Conservation (phyloP, 2,329 filamentous ascomycete species). For the Hypoxylon rubiginosum region DNA sequence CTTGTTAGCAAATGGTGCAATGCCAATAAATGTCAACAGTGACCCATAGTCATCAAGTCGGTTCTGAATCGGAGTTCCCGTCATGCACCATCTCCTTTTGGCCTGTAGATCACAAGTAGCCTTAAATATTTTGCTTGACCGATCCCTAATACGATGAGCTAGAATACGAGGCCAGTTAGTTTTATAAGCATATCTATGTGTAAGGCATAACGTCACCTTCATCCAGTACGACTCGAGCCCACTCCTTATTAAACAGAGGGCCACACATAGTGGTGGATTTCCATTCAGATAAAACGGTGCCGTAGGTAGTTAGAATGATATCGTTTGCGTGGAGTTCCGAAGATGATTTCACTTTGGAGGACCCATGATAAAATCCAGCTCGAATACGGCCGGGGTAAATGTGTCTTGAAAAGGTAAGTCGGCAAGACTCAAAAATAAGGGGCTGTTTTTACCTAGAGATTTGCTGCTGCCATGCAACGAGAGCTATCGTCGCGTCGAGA, state of each 20-base stretch:
- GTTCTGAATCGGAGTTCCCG: constrained; percentile 57
- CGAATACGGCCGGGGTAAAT: background rate
- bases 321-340: background rate
- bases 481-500: background rate
- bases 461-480: background rate
- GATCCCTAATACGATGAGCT: constrained; percentile 56
- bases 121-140: constrained; percentile 48
- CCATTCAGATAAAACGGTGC: background rate
- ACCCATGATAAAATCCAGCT: too few species aligned
- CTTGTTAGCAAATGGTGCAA: background rate
- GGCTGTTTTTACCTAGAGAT: background rate
- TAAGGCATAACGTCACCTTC: constrained; percentile 49
- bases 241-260: constrained; percentile 19
- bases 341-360: too few species aligned
- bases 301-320: background rate
- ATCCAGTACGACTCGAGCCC: constrained; percentile 54
- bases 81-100: constrained; percentile 54
- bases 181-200: background rate
- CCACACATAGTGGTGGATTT: background rate
- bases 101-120: constrained; percentile 48
- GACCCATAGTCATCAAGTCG: constrained; percentile 41
- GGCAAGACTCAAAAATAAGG: too few species aligned
- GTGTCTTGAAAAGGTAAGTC: background rate
- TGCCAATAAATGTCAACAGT: background rate
- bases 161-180: background rate